Evolutionary conservation across 805 yeast genomes (phyloP), one percentile per base, ranked within the genome.

Genomic region (Metschnikowia gelsemii): DNA sequence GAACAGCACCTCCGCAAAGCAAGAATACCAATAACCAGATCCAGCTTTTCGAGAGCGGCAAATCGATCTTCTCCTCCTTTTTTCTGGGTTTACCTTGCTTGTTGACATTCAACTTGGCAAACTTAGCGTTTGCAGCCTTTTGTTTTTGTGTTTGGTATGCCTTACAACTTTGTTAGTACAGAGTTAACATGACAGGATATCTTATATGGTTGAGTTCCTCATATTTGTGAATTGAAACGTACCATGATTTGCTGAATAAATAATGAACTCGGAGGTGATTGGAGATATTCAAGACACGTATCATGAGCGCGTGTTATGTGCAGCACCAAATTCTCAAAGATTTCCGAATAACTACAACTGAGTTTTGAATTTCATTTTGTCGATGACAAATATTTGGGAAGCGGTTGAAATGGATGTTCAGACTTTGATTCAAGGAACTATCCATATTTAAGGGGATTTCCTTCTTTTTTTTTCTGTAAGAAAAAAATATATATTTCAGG

Each of bases 81-180:
- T 47, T 38, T 54, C 77, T 80, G 35, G 83, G 78, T 68, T 83
- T 83, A 42, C 96, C 96, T 70, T 78, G 82, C 60, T 82, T 82
- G 50, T 75, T 74, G 56, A 80, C 85, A 51, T 82, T 80, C 54
- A 72, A 75, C 64, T 82, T 85, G 55, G 85, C 87, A 63, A 81
- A 91, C 61, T 82, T 86, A 56, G 76, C 78, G 64, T 90, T 90
- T n/a, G 96, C 96, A 40, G 78, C 72, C 66, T 90, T 83, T 68
- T 90, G 96, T 56, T 77, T 81, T 43, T 93, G 90, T 18, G 96
- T 84, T 73, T 89, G 96, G 23, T 72, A 57, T 48, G 86, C 87
- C 90, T 72, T 22, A 20, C 6, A 16, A 14, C 5, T 11, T 7
- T n/a, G 38, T 33, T 40, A 40, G 30, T 40, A 17, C n/a, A n/a